Conservation (phyloP, 345 rosid species). For the Eucalyptus erythrocorys region DNA sequence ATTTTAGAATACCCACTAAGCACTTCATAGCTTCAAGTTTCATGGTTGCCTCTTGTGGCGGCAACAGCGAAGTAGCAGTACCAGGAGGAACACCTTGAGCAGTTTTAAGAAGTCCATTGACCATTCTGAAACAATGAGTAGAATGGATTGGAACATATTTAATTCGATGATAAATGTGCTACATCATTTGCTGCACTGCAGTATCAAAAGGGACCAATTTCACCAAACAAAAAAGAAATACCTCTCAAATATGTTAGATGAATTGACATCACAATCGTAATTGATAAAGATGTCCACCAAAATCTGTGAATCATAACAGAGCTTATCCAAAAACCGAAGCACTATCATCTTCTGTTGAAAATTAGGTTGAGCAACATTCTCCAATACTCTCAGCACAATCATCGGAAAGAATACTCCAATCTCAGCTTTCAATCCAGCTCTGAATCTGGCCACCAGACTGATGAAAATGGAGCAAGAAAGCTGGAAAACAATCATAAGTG, state of each 20-base stretch:
- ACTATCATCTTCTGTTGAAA: conserved; percentile 98
- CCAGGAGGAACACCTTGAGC: conserved; percentile 98
- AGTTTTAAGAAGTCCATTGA: conserved; percentile 99
- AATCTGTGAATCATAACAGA: conserved; percentile 94
- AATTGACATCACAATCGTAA: conserved; percentile 99
- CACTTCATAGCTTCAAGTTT: conserved; percentile 98
- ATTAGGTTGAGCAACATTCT: conserved; percentile 97
- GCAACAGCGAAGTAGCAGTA: conserved; percentile 64
- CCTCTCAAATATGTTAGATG: conserved; percentile 99
- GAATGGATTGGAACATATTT: neutral
- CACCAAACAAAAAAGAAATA: conserved; percentile 8
- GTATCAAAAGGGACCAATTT: neutral
- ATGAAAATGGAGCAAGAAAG: conserved; percentile 99
- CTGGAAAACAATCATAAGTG: conserved; percentile 96
- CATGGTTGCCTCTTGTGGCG: conserved; percentile 88
- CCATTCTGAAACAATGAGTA: conserved; percentile 57
- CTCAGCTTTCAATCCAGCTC: conserved; percentile 99
- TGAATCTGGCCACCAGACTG: conserved; percentile 92
- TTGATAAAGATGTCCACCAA: conserved; percentile 95
- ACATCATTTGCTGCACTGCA: neutral
- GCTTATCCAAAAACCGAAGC: conserved; percentile 93
- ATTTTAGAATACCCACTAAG: conserved; percentile 83
- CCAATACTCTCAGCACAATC: conserved; percentile 94
- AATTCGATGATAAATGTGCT: neutral
- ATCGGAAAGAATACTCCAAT: conserved; percentile 99